Evolutionary conservation across 2,329 filamentous ascomycete species (phyloP).

Genomic region (Hymenoscyphus albidus): DNA sequence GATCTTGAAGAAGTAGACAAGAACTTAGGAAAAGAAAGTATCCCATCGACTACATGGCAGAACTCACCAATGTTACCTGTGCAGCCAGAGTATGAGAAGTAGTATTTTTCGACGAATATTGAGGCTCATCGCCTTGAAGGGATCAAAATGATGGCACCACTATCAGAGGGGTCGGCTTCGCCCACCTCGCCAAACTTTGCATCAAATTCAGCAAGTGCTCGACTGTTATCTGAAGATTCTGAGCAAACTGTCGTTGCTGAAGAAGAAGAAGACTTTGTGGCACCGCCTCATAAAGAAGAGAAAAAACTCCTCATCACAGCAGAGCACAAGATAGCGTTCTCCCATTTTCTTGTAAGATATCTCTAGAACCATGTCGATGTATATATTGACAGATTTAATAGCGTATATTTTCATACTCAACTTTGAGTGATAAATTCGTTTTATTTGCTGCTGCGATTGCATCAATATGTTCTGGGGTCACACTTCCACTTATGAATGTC

Average conservation of each 20-base stretch:
- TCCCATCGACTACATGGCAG: background rate
- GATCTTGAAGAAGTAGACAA: background rate
- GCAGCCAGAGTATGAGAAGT: background rate
- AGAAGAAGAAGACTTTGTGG: constrained; percentile 1
- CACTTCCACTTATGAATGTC: constrained; percentile 55
- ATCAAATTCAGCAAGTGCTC: constrained; percentile 1
- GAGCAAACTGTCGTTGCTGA: constrained; percentile 1
- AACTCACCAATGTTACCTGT: background rate
- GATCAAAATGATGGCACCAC: background rate
- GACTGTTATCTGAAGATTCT: background rate
- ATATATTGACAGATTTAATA: constrained; percentile 7
- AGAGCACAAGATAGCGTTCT: constrained; percentile 13
- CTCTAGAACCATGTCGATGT: background rate
- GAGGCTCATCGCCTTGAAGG: background rate
- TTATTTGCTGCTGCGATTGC: constrained; percentile 40
- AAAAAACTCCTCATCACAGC: constrained; percentile 13
- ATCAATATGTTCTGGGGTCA: constrained; percentile 50
- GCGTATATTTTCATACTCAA: constrained; percentile 27
- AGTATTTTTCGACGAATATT: background rate
- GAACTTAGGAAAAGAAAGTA: background rate
- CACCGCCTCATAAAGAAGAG: constrained; percentile 4
- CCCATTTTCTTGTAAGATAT: constrained; percentile 17
- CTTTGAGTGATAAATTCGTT: constrained; percentile 16
- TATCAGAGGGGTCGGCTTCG: background rate
- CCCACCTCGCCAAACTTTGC: constrained; percentile 12